Evolutionary conservation across 352 stramenopile species (phyloP).

Genomic region (Stramenopiles sp.): DNA sequence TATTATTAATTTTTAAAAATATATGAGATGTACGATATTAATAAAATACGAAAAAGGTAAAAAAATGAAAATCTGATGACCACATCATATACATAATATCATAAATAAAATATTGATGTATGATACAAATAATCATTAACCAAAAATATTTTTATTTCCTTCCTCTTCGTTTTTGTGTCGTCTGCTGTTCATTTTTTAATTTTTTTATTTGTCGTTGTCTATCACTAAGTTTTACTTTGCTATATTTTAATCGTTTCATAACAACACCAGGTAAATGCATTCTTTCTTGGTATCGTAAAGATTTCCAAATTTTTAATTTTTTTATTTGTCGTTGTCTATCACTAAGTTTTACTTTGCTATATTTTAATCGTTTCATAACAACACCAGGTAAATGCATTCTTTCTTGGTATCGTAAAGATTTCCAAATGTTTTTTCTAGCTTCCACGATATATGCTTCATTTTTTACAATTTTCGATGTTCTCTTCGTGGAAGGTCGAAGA

Average conservation of each 20-base stretch:
- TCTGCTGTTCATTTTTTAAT: too few species aligned
- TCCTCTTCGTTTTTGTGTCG: too few species aligned
- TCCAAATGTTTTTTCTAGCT: constrained; percentile 2
- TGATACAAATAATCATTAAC: too few species aligned
- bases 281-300: not conserved
- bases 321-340: not conserved
- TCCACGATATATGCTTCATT: not conserved
- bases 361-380: not conserved
- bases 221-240: not conserved
- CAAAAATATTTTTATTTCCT: too few species aligned
- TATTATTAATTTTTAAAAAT: too few species aligned
- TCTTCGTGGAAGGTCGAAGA: not conserved
- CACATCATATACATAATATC: too few species aligned
- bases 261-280: not conserved
- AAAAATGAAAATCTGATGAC: too few species aligned
- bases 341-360: not conserved
- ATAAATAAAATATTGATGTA: too few species aligned
- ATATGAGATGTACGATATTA: too few species aligned
- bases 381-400: not conserved
- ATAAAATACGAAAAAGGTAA: too few species aligned
- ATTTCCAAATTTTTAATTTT: constrained; percentile 3
- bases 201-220: not conserved
- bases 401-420: constrained; percentile 1
- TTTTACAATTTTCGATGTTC: not conserved
- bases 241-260: not conserved